Percentiles rank a stretch among this genome's conserved stretches.
Conservation (phyloP, 352 stramenopile species). For the Globisporangium emineosum region DNA sequence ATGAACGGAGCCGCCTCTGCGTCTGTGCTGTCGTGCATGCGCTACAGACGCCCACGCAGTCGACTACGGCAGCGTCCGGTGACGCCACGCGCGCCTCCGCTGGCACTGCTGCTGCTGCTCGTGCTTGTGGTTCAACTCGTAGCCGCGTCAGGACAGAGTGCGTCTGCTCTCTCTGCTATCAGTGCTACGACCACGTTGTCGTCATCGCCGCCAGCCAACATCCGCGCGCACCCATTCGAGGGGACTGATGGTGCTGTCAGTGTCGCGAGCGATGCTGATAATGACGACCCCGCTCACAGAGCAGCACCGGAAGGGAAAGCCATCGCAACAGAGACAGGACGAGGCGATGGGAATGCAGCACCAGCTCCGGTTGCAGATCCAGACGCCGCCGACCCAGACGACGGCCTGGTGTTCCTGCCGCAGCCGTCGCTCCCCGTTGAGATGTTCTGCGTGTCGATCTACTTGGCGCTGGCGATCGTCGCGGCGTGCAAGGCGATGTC, state of each 20-base stretch:
- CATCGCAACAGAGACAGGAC: neutral
- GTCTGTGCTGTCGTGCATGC: neutral
- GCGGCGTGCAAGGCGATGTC: slow-evolving; percentile 46
- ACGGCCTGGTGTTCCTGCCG: slow-evolving; percentile 55
- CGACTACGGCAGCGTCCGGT: neutral
- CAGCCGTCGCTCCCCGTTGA: slow-evolving; percentile 39
- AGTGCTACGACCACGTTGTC: neutral
- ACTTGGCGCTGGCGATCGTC: slow-evolving; percentile 53
- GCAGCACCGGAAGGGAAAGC: neutral
- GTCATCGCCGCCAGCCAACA: neutral
- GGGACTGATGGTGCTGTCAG: neutral
- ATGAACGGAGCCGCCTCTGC: neutral
- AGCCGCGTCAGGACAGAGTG: neutral
- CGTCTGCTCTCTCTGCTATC: neutral
- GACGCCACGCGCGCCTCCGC: neutral
- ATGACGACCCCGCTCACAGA: neutral
- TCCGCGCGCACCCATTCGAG: neutral
- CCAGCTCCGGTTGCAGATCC: neutral
- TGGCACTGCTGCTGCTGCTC: neutral
- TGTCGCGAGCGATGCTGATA: neutral
- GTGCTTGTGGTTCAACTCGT: neutral
- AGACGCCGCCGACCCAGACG: neutral
- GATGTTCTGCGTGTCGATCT: slow-evolving; percentile 57
- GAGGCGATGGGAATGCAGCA: slow-evolving; percentile 24
- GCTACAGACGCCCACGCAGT: too few relatives aligned